Conservation (phyloP, 1,284 basidiomycete genomes). For the Malassezia furfur region DNA sequence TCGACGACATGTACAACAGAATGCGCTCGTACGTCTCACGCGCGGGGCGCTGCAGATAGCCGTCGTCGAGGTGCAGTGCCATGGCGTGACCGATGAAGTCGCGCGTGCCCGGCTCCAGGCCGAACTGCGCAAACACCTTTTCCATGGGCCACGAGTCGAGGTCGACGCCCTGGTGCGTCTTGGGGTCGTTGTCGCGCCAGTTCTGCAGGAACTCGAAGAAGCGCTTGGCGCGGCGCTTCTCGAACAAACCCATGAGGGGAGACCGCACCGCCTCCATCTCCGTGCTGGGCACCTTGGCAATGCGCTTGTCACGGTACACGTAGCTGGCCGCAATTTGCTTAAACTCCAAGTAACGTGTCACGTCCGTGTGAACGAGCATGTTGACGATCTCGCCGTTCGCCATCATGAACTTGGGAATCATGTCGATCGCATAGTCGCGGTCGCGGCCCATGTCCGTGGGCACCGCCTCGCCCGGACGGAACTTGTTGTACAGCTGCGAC, state of each 20-base stretch:
- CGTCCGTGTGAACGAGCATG: slow-evolving; percentile 98
- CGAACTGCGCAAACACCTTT: slow-evolving; percentile 82
- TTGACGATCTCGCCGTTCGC: slow-evolving; percentile 94
- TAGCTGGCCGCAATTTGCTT: slow-evolving; percentile 98
- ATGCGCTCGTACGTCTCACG: slow-evolving; percentile 88
- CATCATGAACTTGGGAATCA: slow-evolving; percentile 61
- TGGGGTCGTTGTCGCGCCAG: slow-evolving; percentile 87
- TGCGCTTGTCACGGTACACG: slow-evolving; percentile 90
- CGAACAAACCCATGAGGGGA: slow-evolving; percentile 93
- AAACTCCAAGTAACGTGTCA: slow-evolving; percentile 97
- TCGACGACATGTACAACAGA: slow-evolving; percentile 91
- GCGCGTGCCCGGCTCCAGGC: slow-evolving; percentile 90
- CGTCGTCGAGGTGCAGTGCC: slow-evolving; percentile 95
- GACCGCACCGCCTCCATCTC: slow-evolving; percentile 94
- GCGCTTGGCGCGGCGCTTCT: slow-evolving; percentile 95
- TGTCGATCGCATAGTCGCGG: slow-evolving; percentile 47
- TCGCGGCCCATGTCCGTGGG: slow-evolving; percentile 53
- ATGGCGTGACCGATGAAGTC: slow-evolving; percentile 99
- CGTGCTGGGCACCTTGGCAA: slow-evolving; percentile 95
- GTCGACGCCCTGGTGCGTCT: slow-evolving; percentile 66
- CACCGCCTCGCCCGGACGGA: slow-evolving; percentile 55
- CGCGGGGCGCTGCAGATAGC: slow-evolving; percentile 85
- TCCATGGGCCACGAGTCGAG: slow-evolving; percentile 43
- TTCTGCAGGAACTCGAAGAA: slow-evolving; percentile 96
- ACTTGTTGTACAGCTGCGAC: slow-evolving; percentile 95